A percentile compares a stretch with the other conserved stretches of the same genome.
Conservation (phyloP, 768 basidiomycete genomes). For the Amanita pallidorosea region DNA sequence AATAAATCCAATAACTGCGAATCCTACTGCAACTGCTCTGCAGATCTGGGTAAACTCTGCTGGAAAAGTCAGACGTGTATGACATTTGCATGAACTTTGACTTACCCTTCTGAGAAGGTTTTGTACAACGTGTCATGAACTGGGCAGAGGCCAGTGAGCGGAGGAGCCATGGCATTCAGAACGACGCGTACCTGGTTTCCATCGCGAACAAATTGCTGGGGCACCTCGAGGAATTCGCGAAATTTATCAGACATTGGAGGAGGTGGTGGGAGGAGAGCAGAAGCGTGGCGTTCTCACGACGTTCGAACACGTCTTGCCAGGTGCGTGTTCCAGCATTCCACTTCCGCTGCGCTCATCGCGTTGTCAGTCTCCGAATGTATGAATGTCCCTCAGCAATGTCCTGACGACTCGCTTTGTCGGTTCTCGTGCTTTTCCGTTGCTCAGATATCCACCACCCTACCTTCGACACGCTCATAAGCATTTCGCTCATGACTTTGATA, state of each 20-base stretch:
- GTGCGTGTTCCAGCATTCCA: too few species aligned
- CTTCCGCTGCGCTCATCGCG: background rate
- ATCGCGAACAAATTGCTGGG: slow-evolving; percentile 86
- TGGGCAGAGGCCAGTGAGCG: slow-evolving; percentile 22
- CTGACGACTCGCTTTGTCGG: slow-evolving; percentile 26
- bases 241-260: slow-evolving; percentile 80
- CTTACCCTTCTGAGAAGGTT: slow-evolving; percentile 90
- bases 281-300: slow-evolving; percentile 21
- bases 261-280: slow-evolving; percentile 13
- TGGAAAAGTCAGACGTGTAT: background rate
- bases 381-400: slow-evolving; percentile 50
- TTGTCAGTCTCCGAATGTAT: slow-evolving; percentile 27
- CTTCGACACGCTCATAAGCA: slow-evolving; percentile 9
- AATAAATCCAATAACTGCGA: slow-evolving; percentile 98
- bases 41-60: slow-evolving; percentile 92
- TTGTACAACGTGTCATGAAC: slow-evolving; percentile 97
- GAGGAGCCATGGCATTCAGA: background rate
- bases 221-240: slow-evolving; percentile 83
- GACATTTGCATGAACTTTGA: background rate
- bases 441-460: slow-evolving; percentile 7
- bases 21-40: slow-evolving; percentile 93
- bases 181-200: slow-evolving; percentile 72
- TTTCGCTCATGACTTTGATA: slow-evolving; percentile 4
- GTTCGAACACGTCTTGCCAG: slow-evolving; percentile 15
- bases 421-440: slow-evolving; percentile 14